phyloP scores from a whole-genome alignment of 305 asterid genomes.

The Fraxinus xanthoxyloides region DNA sequence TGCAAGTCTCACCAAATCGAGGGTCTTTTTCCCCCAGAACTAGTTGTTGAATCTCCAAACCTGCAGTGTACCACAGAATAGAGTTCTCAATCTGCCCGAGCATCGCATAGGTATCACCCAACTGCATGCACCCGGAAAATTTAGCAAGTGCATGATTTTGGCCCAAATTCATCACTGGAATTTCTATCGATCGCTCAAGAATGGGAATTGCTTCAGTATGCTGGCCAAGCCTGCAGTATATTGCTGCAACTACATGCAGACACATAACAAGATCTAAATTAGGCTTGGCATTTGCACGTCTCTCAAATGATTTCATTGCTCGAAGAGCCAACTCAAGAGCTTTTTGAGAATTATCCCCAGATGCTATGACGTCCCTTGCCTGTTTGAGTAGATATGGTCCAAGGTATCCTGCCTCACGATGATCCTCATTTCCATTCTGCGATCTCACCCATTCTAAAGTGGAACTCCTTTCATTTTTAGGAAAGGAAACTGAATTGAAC shows the following conservation, averaged over 20 bases:
- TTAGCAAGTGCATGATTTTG: slow-evolving; percentile 86
- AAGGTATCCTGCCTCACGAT: slow-evolving; percentile 43
- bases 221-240: slow-evolving; percentile 63
- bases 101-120: slow-evolving; percentile 93
- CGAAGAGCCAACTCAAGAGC: slow-evolving; percentile 77
- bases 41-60: slow-evolving; percentile 80
- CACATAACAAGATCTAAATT: slow-evolving; percentile 77
- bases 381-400: slow-evolving; percentile 86
- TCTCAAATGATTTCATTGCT: slow-evolving; percentile 66
- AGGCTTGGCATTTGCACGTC: slow-evolving; percentile 34
- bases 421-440: slow-evolving; percentile 37
- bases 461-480: slow-evolving; percentile 42
- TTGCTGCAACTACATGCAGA: slow-evolving; percentile 69
- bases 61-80: slow-evolving; percentile 64
- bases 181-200: slow-evolving; percentile 74
- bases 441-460: slow-evolving; percentile 23
- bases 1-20: slow-evolving; percentile 78
- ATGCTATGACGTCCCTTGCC: slow-evolving; percentile 58
- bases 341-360: slow-evolving; percentile 60
- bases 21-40: slow-evolving; percentile 79
- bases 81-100: slow-evolving; percentile 83
- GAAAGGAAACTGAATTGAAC: slow-evolving; percentile 32
- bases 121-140: slow-evolving; percentile 94
- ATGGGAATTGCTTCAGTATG: slow-evolving; percentile 66
- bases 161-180: slow-evolving; percentile 73